Conservation (phyloP, 2,329 filamentous ascomycete genomes). For the Aspergillus ibericus region DNA sequence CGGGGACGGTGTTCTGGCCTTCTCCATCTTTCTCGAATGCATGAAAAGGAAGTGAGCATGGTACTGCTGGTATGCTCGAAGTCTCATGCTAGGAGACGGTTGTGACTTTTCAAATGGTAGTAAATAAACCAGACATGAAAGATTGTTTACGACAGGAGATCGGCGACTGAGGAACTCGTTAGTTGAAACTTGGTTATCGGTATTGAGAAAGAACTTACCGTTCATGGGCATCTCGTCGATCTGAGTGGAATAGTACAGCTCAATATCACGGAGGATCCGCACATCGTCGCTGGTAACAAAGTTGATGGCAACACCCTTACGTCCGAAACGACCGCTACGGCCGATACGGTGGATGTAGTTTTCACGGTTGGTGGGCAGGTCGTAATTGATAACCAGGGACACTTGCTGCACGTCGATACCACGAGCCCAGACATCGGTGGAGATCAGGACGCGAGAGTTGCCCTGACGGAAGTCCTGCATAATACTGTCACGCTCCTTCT, state of each 20-base stretch:
- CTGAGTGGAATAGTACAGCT: slow-evolving; percentile 94
- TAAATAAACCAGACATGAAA: background rate
- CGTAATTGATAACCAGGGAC: slow-evolving; percentile 98
- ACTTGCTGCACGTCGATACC: slow-evolving; percentile 99
- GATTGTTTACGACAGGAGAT: slow-evolving; percentile 36
- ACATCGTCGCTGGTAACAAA: slow-evolving; percentile 99
- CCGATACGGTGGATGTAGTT: slow-evolving; percentile 99
- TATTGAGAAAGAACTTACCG: slow-evolving; percentile 57
- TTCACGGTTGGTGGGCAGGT: slow-evolving; percentile 95
- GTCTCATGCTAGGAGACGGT: background rate
- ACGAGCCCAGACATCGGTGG: slow-evolving; percentile 95
- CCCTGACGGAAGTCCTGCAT: slow-evolving; percentile 99
- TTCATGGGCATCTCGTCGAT: slow-evolving; percentile 99
- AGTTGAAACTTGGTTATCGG: slow-evolving; percentile 4
- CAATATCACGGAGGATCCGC: slow-evolving; percentile 94
- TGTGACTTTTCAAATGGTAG: background rate
- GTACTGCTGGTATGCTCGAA: background rate
- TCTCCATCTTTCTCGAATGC: background rate
- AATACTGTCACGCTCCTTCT: slow-evolving; percentile 96
- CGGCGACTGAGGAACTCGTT: slow-evolving; percentile 29
- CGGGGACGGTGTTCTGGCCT: background rate
- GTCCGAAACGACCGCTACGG: slow-evolving; percentile 88
- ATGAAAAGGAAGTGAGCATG: background rate
- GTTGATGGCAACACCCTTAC: slow-evolving; percentile 99
- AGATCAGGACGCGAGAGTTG: slow-evolving; percentile 93